Evolutionary conservation across 441 rosid genomes (phyloP), one percentile per base, ranked within the genome.

Genomic region (Sinapis alba): DNA sequence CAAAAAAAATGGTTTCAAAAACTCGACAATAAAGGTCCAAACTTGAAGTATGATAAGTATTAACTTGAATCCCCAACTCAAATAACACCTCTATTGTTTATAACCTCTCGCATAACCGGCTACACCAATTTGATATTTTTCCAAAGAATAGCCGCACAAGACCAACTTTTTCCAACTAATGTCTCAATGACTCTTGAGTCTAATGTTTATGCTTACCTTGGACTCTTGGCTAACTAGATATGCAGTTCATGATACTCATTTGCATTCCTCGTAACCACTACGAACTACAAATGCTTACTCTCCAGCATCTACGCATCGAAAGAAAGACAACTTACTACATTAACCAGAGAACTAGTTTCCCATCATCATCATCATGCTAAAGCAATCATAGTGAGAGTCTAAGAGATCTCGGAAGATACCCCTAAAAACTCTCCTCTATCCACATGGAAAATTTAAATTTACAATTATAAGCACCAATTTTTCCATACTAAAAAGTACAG

Each of bases 331-430:
- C 32, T n/a, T 56, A 57, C 24, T 12, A 32, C 41, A 56, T n/a
- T 30, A 41, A n/a, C 18, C 24, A 68, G 19, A 75, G 47, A 58
- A 6, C 38, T 28, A 30, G 3, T 67, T 51, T 58, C 51, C 58
- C 78, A 50, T 23, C 68, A 32, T 32, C 68, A 32, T 32, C 38
- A 61, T 19, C 45, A 68, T 12, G 34, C 59, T 24, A 69, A 68
- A 61, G 57, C 27, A 75, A 5, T 54, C 60, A 54, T 30, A 69
- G 21, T 7, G 59, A 56, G 20, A 75, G 57, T 57, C 50, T 11
- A 43, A 54, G 20, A 76, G 34, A 66, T 24, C 43, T 68, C 73
- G 51, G 45, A 65, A 28, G 24, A 41, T 19, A 65, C 13, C 72
- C 15, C 23, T 60, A 24, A 15, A 38, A 60, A 56, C 24, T 54